Base-by-base conservation (phyloP, 768 basidiomycete species). In the Termitomyces sp. region DNA sequence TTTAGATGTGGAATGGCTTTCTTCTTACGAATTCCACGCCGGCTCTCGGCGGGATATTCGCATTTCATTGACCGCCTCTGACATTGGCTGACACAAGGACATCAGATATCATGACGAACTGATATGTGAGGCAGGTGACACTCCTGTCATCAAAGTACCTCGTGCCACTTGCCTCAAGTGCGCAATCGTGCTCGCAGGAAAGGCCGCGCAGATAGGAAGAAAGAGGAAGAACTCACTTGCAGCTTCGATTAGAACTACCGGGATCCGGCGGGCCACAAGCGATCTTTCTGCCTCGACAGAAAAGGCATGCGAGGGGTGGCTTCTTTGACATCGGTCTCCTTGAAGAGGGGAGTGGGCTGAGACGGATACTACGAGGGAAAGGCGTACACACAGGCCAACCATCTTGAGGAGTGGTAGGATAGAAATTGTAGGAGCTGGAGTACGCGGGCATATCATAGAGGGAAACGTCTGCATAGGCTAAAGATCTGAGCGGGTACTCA, bases 11-110 rank as follows among this genome's bases (percentile, higher is more conserved):
- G 16, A n/a, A 47, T 6, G 44, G 55, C 60, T 61, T 77, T 81
- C 68, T 79, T 81, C 70, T 79, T 82, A 53, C 85, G 78, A 79
- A 87, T 83, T 10, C 89, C 89, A 18, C 89, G 79, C 38, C 86
- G 78, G 64, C 87, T 89, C 69, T 87, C 86, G 6, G 76, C 71
- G 0, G 89, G 89, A 64, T 88, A 90, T 66, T 86, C 86, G 69
- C 89, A 91, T 58, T 77, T 81, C 50, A 89, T 80, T 33, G 82
- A 81, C 28, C 89, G 83, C 44, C 87, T 79, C 53, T 82, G 82
- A 67, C 89, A 91, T 75, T 91, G 89, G 70, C 89, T 91, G 68
- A 59, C 63, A 66, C 63, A 57, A 61, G 61, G 60, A 43, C 43
- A 59, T 65, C 35, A 61, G 50, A 54, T 35, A 60, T 61, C 57